Conservation (phyloP, 2,329 filamentous ascomycete species). For the Aspergillus intermedius region DNA sequence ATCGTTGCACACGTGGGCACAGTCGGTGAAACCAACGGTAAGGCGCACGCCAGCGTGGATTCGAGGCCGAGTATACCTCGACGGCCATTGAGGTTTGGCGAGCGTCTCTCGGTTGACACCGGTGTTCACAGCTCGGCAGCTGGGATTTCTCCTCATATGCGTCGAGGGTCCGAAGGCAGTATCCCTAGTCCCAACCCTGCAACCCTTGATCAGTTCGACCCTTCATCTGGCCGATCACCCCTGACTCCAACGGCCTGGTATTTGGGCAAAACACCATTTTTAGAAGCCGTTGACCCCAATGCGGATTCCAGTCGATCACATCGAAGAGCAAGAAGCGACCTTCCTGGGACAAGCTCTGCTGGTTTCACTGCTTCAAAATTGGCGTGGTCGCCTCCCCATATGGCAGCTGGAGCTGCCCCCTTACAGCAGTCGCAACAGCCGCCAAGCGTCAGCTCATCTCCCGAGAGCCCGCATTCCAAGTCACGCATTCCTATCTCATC, state of each 20-base stretch:
- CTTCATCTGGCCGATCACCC: slow-evolving; percentile 48
- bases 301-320: slow-evolving; percentile 21
- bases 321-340: slow-evolving; percentile 51
- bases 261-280: slow-evolving; percentile 39
- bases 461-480: slow-evolving; percentile 29
- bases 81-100: slow-evolving; percentile 62
- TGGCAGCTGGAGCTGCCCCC: slow-evolving; percentile 27
- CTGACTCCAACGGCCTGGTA: slow-evolving; percentile 64
- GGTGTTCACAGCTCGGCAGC: slow-evolving; percentile 47
- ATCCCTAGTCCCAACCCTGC: slow-evolving; percentile 48
- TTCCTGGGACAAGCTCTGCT: slow-evolving; percentile 34
- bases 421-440: slow-evolving; percentile 5
- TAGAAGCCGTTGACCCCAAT: slow-evolving; percentile 34
- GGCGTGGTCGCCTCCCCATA: slow-evolving; percentile 13
- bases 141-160: slow-evolving; percentile 52
- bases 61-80: slow-evolving; percentile 29
- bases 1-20: slow-evolving; percentile 2
- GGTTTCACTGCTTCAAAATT: slow-evolving; percentile 21
- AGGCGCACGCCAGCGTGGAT: slow-evolving; percentile 3
- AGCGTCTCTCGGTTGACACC: slow-evolving; percentile 58
- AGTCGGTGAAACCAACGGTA: slow-evolving; percentile 3
- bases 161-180: slow-evolving; percentile 67
- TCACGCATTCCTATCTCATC: slow-evolving; percentile 43
- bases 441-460: slow-evolving; percentile 20
- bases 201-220: slow-evolving; percentile 32